These are phyloP conservation scores for Coemansia guatemalensis DNA, from an alignment of 192 early-diverging fungal species.

Conservation along the genomic window DNA sequence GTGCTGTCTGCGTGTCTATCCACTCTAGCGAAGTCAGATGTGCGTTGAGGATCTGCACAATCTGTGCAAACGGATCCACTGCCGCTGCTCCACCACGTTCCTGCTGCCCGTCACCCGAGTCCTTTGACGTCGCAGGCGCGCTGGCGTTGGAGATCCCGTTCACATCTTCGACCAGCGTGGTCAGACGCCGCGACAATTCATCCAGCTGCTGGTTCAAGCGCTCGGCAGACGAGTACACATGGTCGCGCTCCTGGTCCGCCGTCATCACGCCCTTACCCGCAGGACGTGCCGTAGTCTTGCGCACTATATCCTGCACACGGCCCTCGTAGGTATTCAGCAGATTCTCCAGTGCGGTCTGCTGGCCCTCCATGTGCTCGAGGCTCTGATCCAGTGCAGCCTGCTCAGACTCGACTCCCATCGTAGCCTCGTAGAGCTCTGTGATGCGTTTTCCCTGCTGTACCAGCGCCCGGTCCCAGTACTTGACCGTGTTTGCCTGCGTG, in stretches of 20 bases:
- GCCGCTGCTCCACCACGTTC: constrained; percentile 12
- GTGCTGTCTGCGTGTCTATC: constrained; percentile 70
- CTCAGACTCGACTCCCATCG: constrained; percentile 68
- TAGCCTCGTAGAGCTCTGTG: constrained; percentile 70
- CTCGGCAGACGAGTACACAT: constrained; percentile 83
- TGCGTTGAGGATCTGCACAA: constrained; percentile 86
- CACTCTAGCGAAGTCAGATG: constrained; percentile 93
- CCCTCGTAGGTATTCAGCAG: constrained; percentile 81
- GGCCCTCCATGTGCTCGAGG: constrained; percentile 82
- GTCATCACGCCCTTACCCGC: constrained; percentile 47
- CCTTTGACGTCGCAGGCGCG: background rate
- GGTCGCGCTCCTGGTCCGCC: constrained; percentile 85
- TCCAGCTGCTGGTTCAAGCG: constrained; percentile 85
- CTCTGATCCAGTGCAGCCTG: constrained; percentile 83
- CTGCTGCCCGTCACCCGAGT: constrained; percentile 16
- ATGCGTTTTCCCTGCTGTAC: constrained; percentile 84
- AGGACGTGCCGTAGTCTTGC: constrained; percentile 57
- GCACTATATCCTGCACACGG: constrained; percentile 45
- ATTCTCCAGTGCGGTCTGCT: constrained; percentile 78
- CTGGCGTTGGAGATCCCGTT: constrained; percentile 58
- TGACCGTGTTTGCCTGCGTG: constrained; percentile 77
- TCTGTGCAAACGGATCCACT: constrained; percentile 64
- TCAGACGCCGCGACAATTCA: constrained; percentile 76
- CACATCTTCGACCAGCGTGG: constrained; percentile 82
- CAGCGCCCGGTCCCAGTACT: constrained; percentile 81